phyloP scores from a whole-genome alignment of 257 asterid species.

The Nyctanthes arbortristis region DNA sequence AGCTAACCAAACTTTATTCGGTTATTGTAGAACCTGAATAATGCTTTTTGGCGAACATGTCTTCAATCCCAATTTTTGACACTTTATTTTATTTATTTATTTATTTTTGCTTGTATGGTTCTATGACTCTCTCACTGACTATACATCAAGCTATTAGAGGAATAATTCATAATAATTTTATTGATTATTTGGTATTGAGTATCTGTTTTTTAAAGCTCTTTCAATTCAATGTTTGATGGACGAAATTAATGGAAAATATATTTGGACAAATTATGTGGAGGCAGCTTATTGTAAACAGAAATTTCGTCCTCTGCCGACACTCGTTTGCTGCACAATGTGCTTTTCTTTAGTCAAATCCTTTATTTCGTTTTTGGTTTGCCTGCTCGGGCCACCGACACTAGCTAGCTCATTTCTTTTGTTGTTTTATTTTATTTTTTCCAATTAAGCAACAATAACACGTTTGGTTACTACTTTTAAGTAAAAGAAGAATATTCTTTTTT shows the following conservation, averaged over 20 bases:
- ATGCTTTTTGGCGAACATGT: too few species aligned
- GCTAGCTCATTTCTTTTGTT: background rate
- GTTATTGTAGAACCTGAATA: too few species aligned
- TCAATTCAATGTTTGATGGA: constrained; percentile 7
- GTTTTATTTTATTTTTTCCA: background rate
- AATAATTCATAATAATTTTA: background rate
- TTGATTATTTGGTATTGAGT: background rate
- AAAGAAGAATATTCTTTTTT: too few species aligned
- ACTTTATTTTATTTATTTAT: background rate
- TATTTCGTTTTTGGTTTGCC: background rate
- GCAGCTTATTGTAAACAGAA: constrained; percentile 11
- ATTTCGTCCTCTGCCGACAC: constrained; percentile 22
- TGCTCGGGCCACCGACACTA: constrained; percentile 12
- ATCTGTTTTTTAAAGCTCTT: background rate
- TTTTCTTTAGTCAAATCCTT: background rate
- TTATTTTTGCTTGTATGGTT: background rate
- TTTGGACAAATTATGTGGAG: constrained; percentile 19
- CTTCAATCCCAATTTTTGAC: too few species aligned
- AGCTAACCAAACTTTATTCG: background rate
- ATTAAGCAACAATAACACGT: background rate
- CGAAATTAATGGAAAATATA: background rate
- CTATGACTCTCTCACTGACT: background rate
- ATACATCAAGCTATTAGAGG: background rate
- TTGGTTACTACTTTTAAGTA: background rate
- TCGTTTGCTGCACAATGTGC: background rate